Base-by-base conservation (phyloP, 768 basidiomycete genomes). In the Trametes cingulata region DNA sequence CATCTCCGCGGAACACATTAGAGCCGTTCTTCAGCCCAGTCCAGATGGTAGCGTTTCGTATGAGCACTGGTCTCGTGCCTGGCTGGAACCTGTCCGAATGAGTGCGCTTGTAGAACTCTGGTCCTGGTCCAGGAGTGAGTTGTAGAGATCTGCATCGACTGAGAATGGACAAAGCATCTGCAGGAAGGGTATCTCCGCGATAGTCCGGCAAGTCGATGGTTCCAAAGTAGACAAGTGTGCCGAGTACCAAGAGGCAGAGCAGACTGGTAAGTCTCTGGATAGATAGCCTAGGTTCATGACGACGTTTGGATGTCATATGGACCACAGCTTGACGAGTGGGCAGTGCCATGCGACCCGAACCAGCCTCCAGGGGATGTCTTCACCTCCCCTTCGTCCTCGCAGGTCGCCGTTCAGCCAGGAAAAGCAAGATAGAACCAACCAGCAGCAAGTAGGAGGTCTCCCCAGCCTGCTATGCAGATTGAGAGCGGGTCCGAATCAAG, bases 41-140 rank as follows among this genome's bases (percentile, higher is more conserved):
- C 92, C 92, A 94, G 27, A 93, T 80, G 6, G 82, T 85, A 10
- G 85, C 90, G 68, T 93, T 91, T 58, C 75, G 78, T 33, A 94
- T 77, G 25, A 86, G 74, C 1, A 80, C 76, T 1, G 85, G 69
- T 3, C 67, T 67, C 0, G 90, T 87, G 0, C 84, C 87, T 0
- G 69, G 69, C 7, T 77, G 82, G 60, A 77, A 82, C 27, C 87
- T 77, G 66, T 89, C 86, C 15, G 85, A 86, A 22, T 61, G 73
- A 57, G 67, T 64, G 52, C 74, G 71, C 40, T 58, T 65, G 56
- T 65, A 61, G 43, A 74, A 78, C 56, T 69, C 71, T 36, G 65
- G 49, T 8, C 72, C 74, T 48, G 78, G 78, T 1, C 73, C 78
- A 45, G 78, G 78, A 51, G 53, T 68, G 0, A 69, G 65, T 45